Conservation (phyloP, 768 basidiomycete genomes). For the Cubamyces sp. region DNA sequence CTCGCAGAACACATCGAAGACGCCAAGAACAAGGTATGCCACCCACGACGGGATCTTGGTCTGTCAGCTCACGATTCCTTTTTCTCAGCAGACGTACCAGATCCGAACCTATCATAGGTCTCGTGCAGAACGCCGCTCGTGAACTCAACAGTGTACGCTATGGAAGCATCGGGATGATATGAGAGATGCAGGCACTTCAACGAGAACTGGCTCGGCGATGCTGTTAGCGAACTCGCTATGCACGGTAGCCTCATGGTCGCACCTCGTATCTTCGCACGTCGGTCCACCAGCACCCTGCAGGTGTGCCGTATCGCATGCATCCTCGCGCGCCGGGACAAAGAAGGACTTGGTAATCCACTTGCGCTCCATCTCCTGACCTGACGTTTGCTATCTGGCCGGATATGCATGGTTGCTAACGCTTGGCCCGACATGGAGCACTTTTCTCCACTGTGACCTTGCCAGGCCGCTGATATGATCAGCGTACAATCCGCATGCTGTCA, state of each 20-base stretch:
- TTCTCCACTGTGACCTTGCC: not conserved
- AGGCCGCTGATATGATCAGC: conserved; percentile 12
- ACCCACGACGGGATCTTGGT: too few species aligned
- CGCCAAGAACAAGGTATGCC: too few species aligned
- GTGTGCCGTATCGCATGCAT: conserved; percentile 8
- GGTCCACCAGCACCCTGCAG: not conserved
- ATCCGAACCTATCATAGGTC: too few species aligned
- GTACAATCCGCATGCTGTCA: conserved; percentile 13
- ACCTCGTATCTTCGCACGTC: conserved; percentile 11
- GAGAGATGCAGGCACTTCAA: not conserved
- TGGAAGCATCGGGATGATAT: conserved; percentile 1
- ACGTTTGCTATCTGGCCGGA: not conserved
- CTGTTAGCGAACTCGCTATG: not conserved
- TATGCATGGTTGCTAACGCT: not conserved
- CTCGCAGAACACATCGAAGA: too few species aligned
- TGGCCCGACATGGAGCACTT: too few species aligned
- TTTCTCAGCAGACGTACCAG: not conserved
- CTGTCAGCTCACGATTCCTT: too few species aligned
- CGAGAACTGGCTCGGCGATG: not conserved
- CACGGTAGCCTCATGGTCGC: not conserved
- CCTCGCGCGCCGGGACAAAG: not conserved
- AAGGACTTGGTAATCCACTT: not conserved
- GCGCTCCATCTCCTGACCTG: not conserved
- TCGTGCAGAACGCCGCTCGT: too few species aligned
- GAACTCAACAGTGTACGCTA: too few species aligned